Percentiles rank a stretch among this genome's conserved stretches.
phyloP scores from a whole-genome alignment of 2,329 filamentous ascomycete species.

The Penicillium paneum region DNA sequence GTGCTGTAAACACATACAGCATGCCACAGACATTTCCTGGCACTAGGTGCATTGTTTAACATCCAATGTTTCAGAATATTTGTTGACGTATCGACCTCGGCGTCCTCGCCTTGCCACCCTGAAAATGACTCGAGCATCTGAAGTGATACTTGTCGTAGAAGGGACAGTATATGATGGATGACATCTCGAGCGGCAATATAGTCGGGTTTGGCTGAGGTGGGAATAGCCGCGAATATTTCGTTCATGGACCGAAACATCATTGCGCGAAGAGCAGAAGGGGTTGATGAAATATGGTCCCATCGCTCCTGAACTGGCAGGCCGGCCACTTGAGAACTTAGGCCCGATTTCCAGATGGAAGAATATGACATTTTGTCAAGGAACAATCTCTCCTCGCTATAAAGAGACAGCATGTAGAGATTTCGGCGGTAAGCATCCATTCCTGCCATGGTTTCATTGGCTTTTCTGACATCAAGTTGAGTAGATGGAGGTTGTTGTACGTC shows the following conservation, averaged over 20 bases:
- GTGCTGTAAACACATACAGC: constrained; percentile 2
- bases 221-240: neutral
- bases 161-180: neutral
- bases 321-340: neutral
- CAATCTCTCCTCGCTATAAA: neutral
- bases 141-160: neutral
- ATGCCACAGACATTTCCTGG: constrained; percentile 2
- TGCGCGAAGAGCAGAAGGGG: neutral
- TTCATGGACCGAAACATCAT: neutral
- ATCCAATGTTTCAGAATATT: neutral
- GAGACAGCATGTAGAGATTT: neutral
- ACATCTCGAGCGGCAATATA: neutral
- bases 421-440: neutral
- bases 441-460: neutral
- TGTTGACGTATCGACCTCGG: neutral
- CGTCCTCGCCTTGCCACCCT: neutral
- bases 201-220: neutral
- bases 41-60: neutral
- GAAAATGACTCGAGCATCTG: neutral
- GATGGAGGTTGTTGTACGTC: neutral
- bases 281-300: neutral
- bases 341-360: neutral
- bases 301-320: neutral
- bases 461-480: neutral
- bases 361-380: constrained; percentile 4